Conservation (phyloP, 176 grass and related monocot genomes). For the Calamus simplicifolius region DNA sequence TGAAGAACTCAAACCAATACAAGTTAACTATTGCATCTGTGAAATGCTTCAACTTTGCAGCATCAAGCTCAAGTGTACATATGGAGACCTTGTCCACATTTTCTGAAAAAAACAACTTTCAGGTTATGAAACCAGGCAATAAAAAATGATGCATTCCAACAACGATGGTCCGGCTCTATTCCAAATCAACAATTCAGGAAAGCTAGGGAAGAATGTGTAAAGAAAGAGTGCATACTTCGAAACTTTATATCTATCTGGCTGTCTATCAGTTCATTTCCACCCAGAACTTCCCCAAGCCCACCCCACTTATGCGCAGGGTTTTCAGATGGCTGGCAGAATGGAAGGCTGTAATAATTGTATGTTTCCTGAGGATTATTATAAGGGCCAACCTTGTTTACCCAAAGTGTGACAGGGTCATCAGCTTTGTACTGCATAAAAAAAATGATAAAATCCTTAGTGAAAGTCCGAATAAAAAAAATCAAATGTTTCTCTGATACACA, state of each 20-base stretch:
- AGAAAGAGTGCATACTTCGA: conserved; percentile 53
- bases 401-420: conserved; percentile 66
- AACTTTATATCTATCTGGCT: conserved; percentile 94
- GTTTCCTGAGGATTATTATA: conserved; percentile 99
- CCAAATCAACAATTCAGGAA: conserved; percentile 13
- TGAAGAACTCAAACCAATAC: conserved; percentile 99
- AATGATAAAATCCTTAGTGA: not conserved
- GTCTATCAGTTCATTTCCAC: conserved; percentile 97
- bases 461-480: too few species aligned
- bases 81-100: conserved; percentile 68
- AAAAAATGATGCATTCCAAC: too few species aligned
- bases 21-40: conserved; percentile 79
- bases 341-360: conserved; percentile 97
- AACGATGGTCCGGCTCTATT: too few species aligned
- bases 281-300: conserved; percentile 94
- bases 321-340: conserved; percentile 83
- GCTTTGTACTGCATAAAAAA: conserved; percentile 64
- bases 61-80: conserved; percentile 84
- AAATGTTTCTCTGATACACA: too few species aligned
- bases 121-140: too few species aligned
- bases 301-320: conserved; percentile 91
- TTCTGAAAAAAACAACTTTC: conserved; percentile 34
- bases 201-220: conserved; percentile 19
- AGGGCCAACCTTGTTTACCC: conserved; percentile 99
- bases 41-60: conserved; percentile 73